Base-by-base conservation (phyloP, 2,329 filamentous ascomycete genomes). In the Venturia nashicola region DNA sequence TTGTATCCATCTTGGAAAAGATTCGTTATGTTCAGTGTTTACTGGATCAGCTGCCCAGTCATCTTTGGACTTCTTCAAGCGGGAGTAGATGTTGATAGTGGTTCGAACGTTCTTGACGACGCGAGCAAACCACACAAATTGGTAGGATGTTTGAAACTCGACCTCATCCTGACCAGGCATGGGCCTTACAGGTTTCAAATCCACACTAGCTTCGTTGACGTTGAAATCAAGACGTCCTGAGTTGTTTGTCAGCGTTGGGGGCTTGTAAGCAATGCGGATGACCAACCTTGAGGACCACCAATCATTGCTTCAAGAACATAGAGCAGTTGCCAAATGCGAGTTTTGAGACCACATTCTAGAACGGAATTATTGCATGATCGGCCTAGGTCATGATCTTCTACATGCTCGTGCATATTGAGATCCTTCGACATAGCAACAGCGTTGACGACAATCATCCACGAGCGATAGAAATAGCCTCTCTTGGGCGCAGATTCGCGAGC, bases 371-470 rank as follows among this genome's bases (percentile, higher is more conserved):
- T 86, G 72, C 94, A 97, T 0, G 82, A 74, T 63, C 82, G 83
- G 27, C 88, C 89, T 62, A 84, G 83, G 67, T 87, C 82, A 73
- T 97, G 94, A 55, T 86, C 84, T 65, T 89, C 86, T 66, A 86
- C 86, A 75, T 97, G 93, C 67, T 96, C 91, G 71, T 97, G 87
- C 6, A 97, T 79, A 23, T 91, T 90, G 40, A 97, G 79, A 72
- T 97, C 93, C 71, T 95, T 94, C 34, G 86, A 91, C 90, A 97
- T 96, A 59, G 91, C 88, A 8, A 96, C 88, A 67, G 93, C 91
- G 66, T 92, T 90, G 62, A 96, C 93, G 23, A 96, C 86, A 5
- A 89, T 90, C 85, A 97, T 96, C 93, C 94, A 97, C 0, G 94
- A 97, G 44, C 93, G 87, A 76, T 94, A 97, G 74, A 94, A 97